These are phyloP conservation scores for Venturia carpophila DNA, from an alignment of 2,329 filamentous ascomycete species.

Conservation along the genomic window DNA sequence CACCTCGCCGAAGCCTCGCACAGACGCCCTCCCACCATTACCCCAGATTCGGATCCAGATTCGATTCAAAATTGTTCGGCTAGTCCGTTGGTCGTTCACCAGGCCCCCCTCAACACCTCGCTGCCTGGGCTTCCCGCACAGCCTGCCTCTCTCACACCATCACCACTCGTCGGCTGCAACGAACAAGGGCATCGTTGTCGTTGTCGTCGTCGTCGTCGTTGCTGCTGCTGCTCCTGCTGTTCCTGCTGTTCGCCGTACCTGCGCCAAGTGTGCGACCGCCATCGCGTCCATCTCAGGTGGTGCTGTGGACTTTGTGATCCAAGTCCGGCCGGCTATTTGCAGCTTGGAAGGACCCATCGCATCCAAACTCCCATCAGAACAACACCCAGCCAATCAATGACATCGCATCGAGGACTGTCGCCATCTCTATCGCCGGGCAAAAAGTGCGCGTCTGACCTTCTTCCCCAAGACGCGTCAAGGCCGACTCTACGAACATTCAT, in stretches of 20 bases:
- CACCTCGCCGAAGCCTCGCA: neutral
- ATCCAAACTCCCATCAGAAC: constrained; percentile 2
- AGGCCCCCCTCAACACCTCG: neutral
- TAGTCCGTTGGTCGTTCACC: neutral
- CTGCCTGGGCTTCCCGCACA: neutral
- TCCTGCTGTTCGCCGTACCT: too few relatives aligned
- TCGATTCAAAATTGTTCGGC: neutral
- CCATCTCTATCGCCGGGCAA: neutral
- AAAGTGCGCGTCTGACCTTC: neutral
- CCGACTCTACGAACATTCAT: neutral
- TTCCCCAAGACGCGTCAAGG: neutral
- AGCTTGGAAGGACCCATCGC: neutral
- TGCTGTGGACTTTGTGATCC: neutral
- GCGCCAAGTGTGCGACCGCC: neutral
- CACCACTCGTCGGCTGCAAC: neutral
- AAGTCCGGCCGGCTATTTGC: constrained; percentile 2
- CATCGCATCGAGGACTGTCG: neutral
- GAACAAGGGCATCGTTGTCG: neutral
- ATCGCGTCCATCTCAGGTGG: neutral
- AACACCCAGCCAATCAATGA: constrained; percentile 2
- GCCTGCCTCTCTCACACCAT: neutral
- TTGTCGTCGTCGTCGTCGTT: too few relatives aligned
- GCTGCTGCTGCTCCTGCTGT: too few relatives aligned
- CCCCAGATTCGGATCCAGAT: neutral
- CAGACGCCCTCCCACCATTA: neutral